A percentile compares a stretch with the other conserved stretches of the same genome.
Conservation (phyloP, 2,329 filamentous ascomycete species). For the Colletotrichum truncatum region DNA sequence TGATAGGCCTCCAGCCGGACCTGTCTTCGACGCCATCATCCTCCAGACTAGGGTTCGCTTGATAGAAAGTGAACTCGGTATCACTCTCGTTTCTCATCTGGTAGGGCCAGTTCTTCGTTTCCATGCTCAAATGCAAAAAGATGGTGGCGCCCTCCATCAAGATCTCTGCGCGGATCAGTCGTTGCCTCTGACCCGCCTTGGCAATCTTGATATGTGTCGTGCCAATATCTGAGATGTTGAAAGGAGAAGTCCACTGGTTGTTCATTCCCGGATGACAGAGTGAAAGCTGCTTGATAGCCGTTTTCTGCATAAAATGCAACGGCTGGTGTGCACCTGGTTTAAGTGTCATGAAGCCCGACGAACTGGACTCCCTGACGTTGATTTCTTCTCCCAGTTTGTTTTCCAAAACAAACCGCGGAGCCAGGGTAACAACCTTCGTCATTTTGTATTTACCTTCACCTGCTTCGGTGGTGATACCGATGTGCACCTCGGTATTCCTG, state of each 20-base stretch:
- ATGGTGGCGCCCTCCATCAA: constrained; percentile 93
- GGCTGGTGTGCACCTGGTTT: constrained; percentile 83
- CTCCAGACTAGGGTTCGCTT: constrained; percentile 91
- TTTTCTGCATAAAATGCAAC: constrained; percentile 88
- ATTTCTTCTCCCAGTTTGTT: constrained; percentile 92
- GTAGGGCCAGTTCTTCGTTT: constrained; percentile 97
- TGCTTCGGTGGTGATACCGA: constrained; percentile 87
- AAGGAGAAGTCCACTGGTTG: constrained; percentile 97
- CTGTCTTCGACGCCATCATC: constrained; percentile 87
- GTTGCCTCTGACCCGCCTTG: constrained; percentile 88
- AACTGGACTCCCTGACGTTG: constrained; percentile 90
- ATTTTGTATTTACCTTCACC: constrained; percentile 98
- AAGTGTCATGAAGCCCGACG: constrained; percentile 83
- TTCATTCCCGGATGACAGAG: constrained; percentile 93
- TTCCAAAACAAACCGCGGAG: constrained; percentile 92
- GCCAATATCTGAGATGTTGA: constrained; percentile 95
- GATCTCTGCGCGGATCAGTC: constrained; percentile 86
- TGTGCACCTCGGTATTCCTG: constrained; percentile 83
- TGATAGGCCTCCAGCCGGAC: constrained; percentile 90
- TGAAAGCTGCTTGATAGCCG: constrained; percentile 85
- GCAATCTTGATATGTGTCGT: constrained; percentile 94
- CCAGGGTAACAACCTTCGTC: constrained; percentile 92
- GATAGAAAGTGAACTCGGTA: constrained; percentile 95
- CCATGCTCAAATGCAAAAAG: constrained; percentile 89
- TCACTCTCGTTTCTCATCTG: constrained; percentile 99